phyloP scores from a whole-genome alignment of 2,329 filamentous ascomycete species.

The Epichloe uncinata region DNA sequence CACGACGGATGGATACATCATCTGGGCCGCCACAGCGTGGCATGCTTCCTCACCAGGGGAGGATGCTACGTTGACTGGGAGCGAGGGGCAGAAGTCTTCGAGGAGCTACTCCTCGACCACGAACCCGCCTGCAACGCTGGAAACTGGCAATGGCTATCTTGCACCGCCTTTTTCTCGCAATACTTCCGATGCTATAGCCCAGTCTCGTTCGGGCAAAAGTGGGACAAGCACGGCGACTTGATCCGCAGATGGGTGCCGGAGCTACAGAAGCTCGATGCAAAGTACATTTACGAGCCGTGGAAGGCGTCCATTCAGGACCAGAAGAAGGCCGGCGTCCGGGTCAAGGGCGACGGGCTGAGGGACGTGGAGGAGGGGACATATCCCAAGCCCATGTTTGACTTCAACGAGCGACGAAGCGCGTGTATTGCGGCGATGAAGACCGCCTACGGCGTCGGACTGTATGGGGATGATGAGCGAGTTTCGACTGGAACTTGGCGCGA shows the following conservation, averaged over 20 bases:
- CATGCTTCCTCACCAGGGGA: constrained; percentile 67
- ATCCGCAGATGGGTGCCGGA: constrained; percentile 56
- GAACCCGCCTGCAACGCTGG: constrained; percentile 60
- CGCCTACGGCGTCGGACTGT: constrained; percentile 51
- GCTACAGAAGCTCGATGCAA: constrained; percentile 44
- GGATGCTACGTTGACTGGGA: constrained; percentile 73
- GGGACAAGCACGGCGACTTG: constrained; percentile 55
- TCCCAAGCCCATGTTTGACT: constrained; percentile 69
- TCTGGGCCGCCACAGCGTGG: constrained; percentile 60
- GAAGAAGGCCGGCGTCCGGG: constrained; percentile 50
- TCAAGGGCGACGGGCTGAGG: constrained; percentile 39
- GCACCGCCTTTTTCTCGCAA: constrained; percentile 61
- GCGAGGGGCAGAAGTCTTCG: constrained; percentile 64
- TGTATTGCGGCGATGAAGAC: constrained; percentile 58
- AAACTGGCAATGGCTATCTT: constrained; percentile 69
- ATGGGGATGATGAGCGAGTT: constrained; percentile 49
- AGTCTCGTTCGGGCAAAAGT: constrained; percentile 60
- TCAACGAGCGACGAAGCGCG: constrained; percentile 43
- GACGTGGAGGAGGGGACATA: constrained; percentile 38
- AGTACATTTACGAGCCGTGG: constrained; percentile 71
- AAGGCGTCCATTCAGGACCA: constrained; percentile 56
- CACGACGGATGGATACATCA: constrained; percentile 71
- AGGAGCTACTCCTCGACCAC: constrained; percentile 63
- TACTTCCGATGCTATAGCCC: constrained; percentile 61
- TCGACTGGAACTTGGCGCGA: constrained; percentile 44